Evolutionary conservation across 495 filamentous ascomycete genomes (phyloP), one percentile per base, ranked within the genome.

Genomic region (Penicillium roqueforti): DNA sequence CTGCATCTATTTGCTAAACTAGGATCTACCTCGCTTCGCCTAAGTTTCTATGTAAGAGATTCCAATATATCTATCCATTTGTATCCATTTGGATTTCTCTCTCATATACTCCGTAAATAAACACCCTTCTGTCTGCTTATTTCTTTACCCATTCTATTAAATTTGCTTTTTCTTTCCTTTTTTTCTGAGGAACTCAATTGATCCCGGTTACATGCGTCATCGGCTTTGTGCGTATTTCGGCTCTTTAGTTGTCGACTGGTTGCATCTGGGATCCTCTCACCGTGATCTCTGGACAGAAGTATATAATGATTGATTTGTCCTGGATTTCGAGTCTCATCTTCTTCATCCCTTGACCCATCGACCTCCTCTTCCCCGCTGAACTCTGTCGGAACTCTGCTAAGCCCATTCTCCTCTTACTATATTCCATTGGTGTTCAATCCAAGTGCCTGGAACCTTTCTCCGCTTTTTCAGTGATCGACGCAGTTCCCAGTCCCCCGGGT

Each of bases 401-500:
- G 7, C 31, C 4, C 25, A 13, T 13, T 34, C 19, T 16, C 45
- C n/a, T 13, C 22, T 20, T 25, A 11, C 23, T 22, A 28, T 22
- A 29, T 25, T 19, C 9, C 9, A 16, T n/a, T 2, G 16, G 3
- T 8, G 2, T 34, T 44, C 49, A 47, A 31, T 58, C 40, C 42
- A 23, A 18, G 4, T 7, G 7, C 45, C 36, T 56, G 54, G 61
- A 48, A 25, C 16, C 31, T 37, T 36, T 57, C 34, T 57, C 56
- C 58, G 58, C n/a, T 25, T 18, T 13, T 41, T 4, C 19, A 19
- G 51, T 57, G 64, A 67, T 67, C 63, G 56, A 57, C 64, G 28
- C 28, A 8, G 32, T 31, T 56, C 62, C 65, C 57, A 60, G 31
- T 57, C 55, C 56, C 50, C 54, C 61, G 59, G 66, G 60, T 57